phyloP scores from a whole-genome alignment of 495 filamentous ascomycete species.

The Neohortaea acidophila region DNA sequence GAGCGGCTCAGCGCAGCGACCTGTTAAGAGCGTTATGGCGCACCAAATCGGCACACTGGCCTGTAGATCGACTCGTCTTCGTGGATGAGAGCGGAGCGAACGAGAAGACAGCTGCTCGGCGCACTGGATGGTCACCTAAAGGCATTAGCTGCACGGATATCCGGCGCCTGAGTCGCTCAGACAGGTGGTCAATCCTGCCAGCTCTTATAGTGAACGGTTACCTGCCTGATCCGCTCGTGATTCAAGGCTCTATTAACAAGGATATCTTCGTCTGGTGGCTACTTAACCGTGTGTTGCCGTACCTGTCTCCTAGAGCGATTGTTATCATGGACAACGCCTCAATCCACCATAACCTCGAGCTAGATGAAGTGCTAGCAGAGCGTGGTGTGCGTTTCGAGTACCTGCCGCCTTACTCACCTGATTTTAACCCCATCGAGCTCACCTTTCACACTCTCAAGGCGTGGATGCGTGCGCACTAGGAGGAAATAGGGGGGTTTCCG shows the following conservation, averaged over 20 bases:
- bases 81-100: no score
- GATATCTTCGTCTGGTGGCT: slow-evolving; percentile 4
- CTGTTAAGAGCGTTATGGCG: no score
- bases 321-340: slow-evolving; percentile 1
- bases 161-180: no score
- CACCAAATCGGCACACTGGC: no score
- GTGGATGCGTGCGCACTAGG: background rate
- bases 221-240: slow-evolving; percentile 1
- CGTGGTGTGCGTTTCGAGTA: slow-evolving; percentile 2
- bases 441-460: slow-evolving; percentile 1
- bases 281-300: slow-evolving; percentile 1
- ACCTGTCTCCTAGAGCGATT: background rate
- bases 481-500: background rate
- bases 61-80: no score
- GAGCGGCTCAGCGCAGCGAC: no score
- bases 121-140: no score
- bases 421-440: slow-evolving; percentile 5
- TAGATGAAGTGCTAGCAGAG: background rate
- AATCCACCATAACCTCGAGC: slow-evolving; percentile 1
- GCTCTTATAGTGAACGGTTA: slow-evolving; percentile 6
- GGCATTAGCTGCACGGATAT: no score
- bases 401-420: slow-evolving; percentile 3
- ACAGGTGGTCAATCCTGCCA: slow-evolving; percentile 1
- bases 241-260: slow-evolving; percentile 3
- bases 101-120: no score